Base-by-base conservation (phyloP, 495 filamentous ascomycete species). In the Extremus antarcticus region DNA sequence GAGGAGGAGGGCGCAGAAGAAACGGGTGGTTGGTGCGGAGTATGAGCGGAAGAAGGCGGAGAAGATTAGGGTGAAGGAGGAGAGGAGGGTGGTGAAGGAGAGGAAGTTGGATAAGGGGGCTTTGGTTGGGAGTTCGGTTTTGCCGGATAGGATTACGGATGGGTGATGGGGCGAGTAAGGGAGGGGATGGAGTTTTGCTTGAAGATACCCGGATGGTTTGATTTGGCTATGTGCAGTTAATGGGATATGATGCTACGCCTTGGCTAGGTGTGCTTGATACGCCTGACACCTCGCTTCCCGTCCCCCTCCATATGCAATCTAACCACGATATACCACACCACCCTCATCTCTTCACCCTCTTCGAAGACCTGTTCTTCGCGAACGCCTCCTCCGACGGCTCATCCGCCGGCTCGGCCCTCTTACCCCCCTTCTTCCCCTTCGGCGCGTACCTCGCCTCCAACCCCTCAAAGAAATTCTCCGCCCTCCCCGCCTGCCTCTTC, bases 361-460 rank as follows among this genome's bases (percentile, higher is more conserved):
- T 53, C 20, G 24, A 16, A 43, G 40, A 48, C 53, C 73, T 76
- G 15, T 55, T 65, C 57, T 73, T 76, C 64, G 80, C 75, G 61
- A 88, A 89, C 10, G 78, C 75, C 68, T 86, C 84, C 63, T 88
- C 86, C 0, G 80, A 75, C 10, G 83, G 82, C 63, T 82, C 81
- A 53, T 70, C 58, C 53, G 40, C 43, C 29, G 29, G 29, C 29
- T 35, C 29, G 52, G 1, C 72, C 70, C 74, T 71, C 32, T 69
- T 65, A 1, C 58, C 55, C 22, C 72, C 64, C 64, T 79, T 78
- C 60, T 76, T 79, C 38, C 77, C 75, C 35, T 62, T 63, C 23
- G 71, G 46, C 38, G 74, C 78, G 64, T 92, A 94, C 71, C 87
- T 90, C 23, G 80, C 87, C 56, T 84, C 87, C 25, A 94, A 59